Percentiles rank a stretch among this genome's conserved stretches.
phyloP scores from a whole-genome alignment of 106 monocot species.

The Posidonia australis region DNA sequence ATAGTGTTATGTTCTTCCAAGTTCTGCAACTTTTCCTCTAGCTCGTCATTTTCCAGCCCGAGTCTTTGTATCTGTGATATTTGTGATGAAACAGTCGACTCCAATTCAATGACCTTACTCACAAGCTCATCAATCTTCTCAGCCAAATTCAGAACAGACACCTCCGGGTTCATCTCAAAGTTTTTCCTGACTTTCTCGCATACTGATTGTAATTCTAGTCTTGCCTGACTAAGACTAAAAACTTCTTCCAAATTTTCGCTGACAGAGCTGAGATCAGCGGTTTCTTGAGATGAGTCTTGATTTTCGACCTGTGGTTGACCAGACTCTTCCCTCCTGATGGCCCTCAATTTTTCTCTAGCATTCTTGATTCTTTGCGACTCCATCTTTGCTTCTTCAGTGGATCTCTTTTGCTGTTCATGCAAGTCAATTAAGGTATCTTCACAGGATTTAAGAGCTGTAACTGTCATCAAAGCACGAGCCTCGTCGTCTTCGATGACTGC shows the following conservation, averaged over 20 bases:
- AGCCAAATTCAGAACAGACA: conserved; percentile 38
- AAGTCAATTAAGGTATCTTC: conserved; percentile 6
- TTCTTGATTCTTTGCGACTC: conserved; percentile 7
- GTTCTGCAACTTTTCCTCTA: conserved; percentile 11
- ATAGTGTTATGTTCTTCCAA: conserved; percentile 24
- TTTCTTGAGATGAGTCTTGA: not conserved
- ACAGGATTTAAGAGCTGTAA: conserved; percentile 19
- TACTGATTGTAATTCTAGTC: conserved; percentile 24
- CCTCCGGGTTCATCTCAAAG: conserved; percentile 27
- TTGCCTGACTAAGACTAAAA: not conserved
- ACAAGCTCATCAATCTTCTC: conserved; percentile 59
- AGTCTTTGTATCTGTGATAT: conserved; percentile 35
- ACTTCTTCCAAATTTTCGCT: conserved; percentile 5
- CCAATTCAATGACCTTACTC: conserved; percentile 40
- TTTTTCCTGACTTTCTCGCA: conserved; percentile 29
- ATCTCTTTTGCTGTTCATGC: conserved; percentile 7
- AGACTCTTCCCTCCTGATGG: not conserved
- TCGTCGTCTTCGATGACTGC: conserved; percentile 17
- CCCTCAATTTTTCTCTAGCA: conserved; percentile 3
- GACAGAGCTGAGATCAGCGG: not conserved
- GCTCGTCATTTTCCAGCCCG: conserved; percentile 14
- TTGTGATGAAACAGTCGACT: conserved; percentile 37
- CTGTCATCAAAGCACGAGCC: conserved; percentile 16
- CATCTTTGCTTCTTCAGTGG: conserved; percentile 6
- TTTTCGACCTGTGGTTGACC: not conserved